phyloP scores from a whole-genome alignment of 2,329 filamentous ascomycete genomes.

The Chaetomium sp. region DNA sequence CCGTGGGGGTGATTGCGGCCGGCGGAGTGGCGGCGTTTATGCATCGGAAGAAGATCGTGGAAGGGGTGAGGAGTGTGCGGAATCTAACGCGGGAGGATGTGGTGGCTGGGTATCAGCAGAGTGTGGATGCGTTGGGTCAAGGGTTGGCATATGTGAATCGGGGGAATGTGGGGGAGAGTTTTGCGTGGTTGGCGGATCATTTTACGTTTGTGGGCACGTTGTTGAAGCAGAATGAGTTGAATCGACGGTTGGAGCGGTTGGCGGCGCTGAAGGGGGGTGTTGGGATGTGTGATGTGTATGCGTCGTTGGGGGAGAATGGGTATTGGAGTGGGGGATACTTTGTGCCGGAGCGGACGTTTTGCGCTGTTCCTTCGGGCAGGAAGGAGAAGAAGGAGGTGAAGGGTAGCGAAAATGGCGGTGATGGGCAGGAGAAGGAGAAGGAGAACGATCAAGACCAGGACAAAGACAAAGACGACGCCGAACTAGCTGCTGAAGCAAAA shows the following conservation, averaged over 20 bases:
- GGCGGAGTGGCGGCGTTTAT: slow-evolving; percentile 77
- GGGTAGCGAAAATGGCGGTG: slow-evolving; percentile 49
- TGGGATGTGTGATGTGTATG: slow-evolving; percentile 70
- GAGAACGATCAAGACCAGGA: slow-evolving; percentile 59
- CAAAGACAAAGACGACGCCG: slow-evolving; percentile 48
- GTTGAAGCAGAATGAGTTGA: slow-evolving; percentile 65
- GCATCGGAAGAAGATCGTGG: slow-evolving; percentile 62
- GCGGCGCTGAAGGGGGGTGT: slow-evolving; percentile 51
- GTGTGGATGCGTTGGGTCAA: slow-evolving; percentile 44
- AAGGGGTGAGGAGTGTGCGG: slow-evolving; percentile 40
- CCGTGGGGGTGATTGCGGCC: slow-evolving; percentile 71
- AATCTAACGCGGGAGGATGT: slow-evolving; percentile 43
- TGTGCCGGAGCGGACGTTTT: slow-evolving; percentile 69
- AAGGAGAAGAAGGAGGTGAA: slow-evolving; percentile 38
- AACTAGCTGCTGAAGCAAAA: slow-evolving; percentile 30
- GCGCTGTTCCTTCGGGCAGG: slow-evolving; percentile 47
- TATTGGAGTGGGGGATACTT: slow-evolving; percentile 54
- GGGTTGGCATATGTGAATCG: slow-evolving; percentile 52
- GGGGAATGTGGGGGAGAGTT: slow-evolving; percentile 58
- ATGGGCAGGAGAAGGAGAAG: slow-evolving; percentile 57
- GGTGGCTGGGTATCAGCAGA: slow-evolving; percentile 42
- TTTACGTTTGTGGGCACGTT: slow-evolving; percentile 80
- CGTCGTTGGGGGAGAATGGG: slow-evolving; percentile 65
- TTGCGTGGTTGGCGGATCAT: slow-evolving; percentile 73
- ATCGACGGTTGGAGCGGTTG: slow-evolving; percentile 58